Evolutionary conservation across 306 rosid genomes (phyloP).

Genomic region (Cicer yamashitae): DNA sequence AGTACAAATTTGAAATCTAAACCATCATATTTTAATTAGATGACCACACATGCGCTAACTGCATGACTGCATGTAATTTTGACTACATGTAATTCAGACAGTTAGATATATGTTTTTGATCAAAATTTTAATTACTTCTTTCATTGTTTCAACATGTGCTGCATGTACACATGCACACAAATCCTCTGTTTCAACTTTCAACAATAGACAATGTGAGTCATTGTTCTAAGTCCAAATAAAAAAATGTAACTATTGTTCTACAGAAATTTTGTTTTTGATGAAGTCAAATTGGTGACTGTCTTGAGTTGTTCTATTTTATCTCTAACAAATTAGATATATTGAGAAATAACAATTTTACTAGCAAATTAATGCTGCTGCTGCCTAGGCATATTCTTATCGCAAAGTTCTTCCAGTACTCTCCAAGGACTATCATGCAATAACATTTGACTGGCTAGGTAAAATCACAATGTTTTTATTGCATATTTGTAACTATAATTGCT

Average conservation of each 20-base stretch:
- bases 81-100: no score
- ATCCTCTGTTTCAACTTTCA: no score
- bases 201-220: no score
- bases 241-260: background rate
- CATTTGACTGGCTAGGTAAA: conserved; percentile 94
- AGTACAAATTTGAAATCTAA: no score
- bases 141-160: no score
- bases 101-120: no score
- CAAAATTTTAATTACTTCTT: no score
- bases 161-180: no score
- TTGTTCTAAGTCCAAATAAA: no score
- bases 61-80: no score
- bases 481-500: conserved; percentile 14
- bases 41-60: no score
- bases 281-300: background rate
- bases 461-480: conserved; percentile 34
- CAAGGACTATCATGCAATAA: conserved; percentile 61
- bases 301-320: conserved; percentile 1
- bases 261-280: background rate
- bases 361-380: conserved; percentile 39
- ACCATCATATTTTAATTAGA: no score
- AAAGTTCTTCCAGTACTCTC: conserved; percentile 84
- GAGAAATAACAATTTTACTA: conserved; percentile 28
- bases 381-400: conserved; percentile 90
- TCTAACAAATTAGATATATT: conserved; percentile 8